Evolutionary conservation across 2,329 filamentous ascomycete species (phyloP).

Genomic region (Colletotrichum tanaceti): DNA sequence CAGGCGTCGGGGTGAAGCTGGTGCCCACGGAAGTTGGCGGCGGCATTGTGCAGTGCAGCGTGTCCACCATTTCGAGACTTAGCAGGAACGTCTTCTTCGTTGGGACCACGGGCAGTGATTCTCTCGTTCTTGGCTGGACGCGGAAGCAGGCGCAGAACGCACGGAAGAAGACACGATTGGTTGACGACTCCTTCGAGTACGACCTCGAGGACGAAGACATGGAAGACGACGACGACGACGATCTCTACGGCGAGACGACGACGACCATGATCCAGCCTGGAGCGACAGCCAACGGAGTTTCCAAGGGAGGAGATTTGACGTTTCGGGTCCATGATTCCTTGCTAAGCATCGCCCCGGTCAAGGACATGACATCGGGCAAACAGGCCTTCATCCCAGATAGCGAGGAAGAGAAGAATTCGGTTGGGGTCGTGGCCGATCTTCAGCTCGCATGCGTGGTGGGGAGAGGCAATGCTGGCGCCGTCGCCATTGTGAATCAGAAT

Average conservation of each 20-base stretch:
- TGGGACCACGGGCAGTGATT: slow-evolving; percentile 86
- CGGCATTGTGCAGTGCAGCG: slow-evolving; percentile 67
- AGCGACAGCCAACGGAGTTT: slow-evolving; percentile 52
- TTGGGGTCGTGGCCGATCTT: slow-evolving; percentile 65
- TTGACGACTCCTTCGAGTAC: slow-evolving; percentile 65
- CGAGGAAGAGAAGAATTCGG: slow-evolving; percentile 57
- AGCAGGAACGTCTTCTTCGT: slow-evolving; percentile 80
- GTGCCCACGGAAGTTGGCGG: slow-evolving; percentile 74
- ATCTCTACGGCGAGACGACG: slow-evolving; percentile 63
- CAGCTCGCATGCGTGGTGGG: slow-evolving; percentile 73
- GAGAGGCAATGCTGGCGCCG: slow-evolving; percentile 71
- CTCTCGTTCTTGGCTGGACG: slow-evolving; percentile 83
- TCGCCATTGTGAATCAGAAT: slow-evolving; percentile 82
- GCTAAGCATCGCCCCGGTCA: slow-evolving; percentile 82
- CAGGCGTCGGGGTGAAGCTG: slow-evolving; percentile 79
- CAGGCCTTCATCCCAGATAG: slow-evolving; percentile 57
- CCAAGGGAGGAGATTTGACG: slow-evolving; percentile 71
- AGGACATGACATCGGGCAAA: slow-evolving; percentile 77
- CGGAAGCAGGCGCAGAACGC: slow-evolving; percentile 70
- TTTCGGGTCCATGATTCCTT: slow-evolving; percentile 84
- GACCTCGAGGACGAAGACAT: slow-evolving; percentile 66
- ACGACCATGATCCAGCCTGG: slow-evolving; percentile 48
- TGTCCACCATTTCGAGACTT: slow-evolving; percentile 77
- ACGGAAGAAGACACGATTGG: slow-evolving; percentile 70
- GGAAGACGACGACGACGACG: slow-evolving; percentile 73